Percentiles rank a stretch among this genome's conserved stretches.
phyloP scores from a whole-genome alignment of 768 basidiomycete species.

The Phlebiopsis gigantea region DNA sequence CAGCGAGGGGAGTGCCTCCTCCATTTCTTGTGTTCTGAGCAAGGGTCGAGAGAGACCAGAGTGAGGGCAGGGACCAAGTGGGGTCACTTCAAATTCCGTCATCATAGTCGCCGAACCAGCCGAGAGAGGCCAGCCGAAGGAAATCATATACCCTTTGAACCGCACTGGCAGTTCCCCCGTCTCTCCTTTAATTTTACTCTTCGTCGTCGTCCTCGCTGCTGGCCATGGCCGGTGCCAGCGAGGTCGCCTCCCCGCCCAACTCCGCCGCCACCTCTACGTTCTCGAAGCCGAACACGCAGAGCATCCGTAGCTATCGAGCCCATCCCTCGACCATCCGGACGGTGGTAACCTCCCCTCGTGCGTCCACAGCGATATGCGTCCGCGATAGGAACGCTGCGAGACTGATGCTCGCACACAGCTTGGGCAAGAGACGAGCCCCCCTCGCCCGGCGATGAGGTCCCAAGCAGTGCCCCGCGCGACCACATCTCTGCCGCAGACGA shows the following conservation, averaged over 20 bases:
- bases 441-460: conserved; percentile 49
- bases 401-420: conserved; percentile 36
- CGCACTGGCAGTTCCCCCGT: background rate
- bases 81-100: conserved; percentile 3
- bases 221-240: conserved; percentile 2
- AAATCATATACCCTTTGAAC: conserved; percentile 2
- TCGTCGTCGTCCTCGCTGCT: conserved; percentile 1
- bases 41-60: conserved; percentile 1
- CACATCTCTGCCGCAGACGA: conserved; percentile 30
- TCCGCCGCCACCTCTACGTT: conserved; percentile 19
- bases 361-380: conserved; percentile 22
- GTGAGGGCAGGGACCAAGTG: background rate
- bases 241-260: conserved; percentile 7
- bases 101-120: conserved; percentile 2
- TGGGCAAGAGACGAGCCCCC: conserved; percentile 85
- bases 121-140: conserved; percentile 2
- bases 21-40: conserved; percentile 34
- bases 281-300: conserved; percentile 20
- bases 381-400: background rate
- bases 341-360: conserved; percentile 70
- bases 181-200: conserved; percentile 11
- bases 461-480: conserved; percentile 27
- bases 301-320: conserved; percentile 22
- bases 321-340: conserved; percentile 42
- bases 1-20: conserved; percentile 68